Evolutionary conservation across 75 land plant genomes (phyloP), one percentile per base, ranked within the genome.

Genomic region (Isoetes taiwanensis): DNA sequence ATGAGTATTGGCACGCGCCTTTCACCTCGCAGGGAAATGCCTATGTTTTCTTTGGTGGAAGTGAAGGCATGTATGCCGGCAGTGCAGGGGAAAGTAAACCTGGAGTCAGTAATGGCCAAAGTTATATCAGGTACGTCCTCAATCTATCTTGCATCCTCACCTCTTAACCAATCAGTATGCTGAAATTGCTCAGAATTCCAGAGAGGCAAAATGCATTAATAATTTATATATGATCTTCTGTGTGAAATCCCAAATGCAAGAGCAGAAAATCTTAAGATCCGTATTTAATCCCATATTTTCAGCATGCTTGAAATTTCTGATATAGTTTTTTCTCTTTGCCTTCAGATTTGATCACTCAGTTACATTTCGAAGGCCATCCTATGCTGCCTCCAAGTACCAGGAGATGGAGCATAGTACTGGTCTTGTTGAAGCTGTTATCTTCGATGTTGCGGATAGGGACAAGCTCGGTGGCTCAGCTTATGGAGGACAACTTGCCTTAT

Each of bases 321-420:
- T 48, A 26, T 14, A 1, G 3, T 20, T 19, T 2, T 0, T 64
- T n/a, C 3, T 57, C 34, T 37, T 20, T 1, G 3, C 17, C 30
- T 60, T 62, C 70, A 82, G 86, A 56, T 79, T 82, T 65, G 86
- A 82, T 0, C 50, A 46, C 50, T 68, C 72, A 50, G 56, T 82
- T 38, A 76, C 54, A 16, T 79, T 82, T 57, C 61, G 33, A 38
- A 57, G 82, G 46, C 43, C 74, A 11, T 62, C 72, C 33, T 71
- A 65, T 53, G 50, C 71, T 48, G 64, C 64, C 28, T 32, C 31
- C 5, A 55, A 34, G 41, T 28, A 64, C 20, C 52, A 64, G 19
- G 48, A 41, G 27, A 61, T 63, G 30, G 72, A 72, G 14, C 70
- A 21, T 23, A 66, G 30, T 1, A 66, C 72, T 43, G 73, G 76